Percentiles rank a stretch among this genome's conserved stretches.
These are phyloP conservation scores for Penicillium ucsense DNA, from an alignment of 495 filamentous ascomycete genomes.

Conservation along the genomic window DNA sequence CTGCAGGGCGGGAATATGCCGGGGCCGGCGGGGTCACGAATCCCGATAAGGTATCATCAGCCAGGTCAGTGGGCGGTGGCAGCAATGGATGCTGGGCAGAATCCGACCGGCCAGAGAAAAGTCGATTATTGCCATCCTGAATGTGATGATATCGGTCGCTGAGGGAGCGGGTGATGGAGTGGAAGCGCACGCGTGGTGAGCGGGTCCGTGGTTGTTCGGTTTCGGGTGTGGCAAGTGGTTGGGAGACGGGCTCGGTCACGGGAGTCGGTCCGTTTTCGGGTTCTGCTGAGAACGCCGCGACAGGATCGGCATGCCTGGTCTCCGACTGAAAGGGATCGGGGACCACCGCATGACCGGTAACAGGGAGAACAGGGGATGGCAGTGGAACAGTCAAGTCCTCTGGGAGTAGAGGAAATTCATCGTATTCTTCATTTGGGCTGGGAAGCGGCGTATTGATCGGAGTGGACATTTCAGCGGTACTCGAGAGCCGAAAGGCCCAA, in stretches of 20 bases:
- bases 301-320: conserved; percentile 1
- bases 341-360: conserved; percentile 11
- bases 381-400: background rate
- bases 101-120: conserved; percentile 5
- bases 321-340: conserved; percentile 13
- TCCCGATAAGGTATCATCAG: conserved; percentile 12
- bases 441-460: conserved; percentile 12
- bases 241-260: background rate
- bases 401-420: conserved; percentile 14
- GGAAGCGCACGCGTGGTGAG: conserved; percentile 18
- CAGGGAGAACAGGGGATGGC: conserved; percentile 2
- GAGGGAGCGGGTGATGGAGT: conserved; percentile 11
- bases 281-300: background rate
- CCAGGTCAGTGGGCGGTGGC: conserved; percentile 8
- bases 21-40: conserved; percentile 21
- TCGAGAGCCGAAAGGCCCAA: background rate
- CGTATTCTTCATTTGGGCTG: conserved; percentile 17
- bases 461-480: conserved; percentile 13
- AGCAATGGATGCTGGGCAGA: conserved; percentile 10
- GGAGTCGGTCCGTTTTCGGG: background rate
- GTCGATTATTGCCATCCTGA: background rate
- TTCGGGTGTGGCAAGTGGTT: background rate
- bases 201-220: conserved; percentile 1
- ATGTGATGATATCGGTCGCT: conserved; percentile 6
- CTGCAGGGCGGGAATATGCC: conserved; percentile 11